A percentile compares a stretch with the other conserved stretches of the same genome.
These are phyloP conservation scores for Acacia confusa DNA, from an alignment of 306 rosid species.

Conservation along the genomic window DNA sequence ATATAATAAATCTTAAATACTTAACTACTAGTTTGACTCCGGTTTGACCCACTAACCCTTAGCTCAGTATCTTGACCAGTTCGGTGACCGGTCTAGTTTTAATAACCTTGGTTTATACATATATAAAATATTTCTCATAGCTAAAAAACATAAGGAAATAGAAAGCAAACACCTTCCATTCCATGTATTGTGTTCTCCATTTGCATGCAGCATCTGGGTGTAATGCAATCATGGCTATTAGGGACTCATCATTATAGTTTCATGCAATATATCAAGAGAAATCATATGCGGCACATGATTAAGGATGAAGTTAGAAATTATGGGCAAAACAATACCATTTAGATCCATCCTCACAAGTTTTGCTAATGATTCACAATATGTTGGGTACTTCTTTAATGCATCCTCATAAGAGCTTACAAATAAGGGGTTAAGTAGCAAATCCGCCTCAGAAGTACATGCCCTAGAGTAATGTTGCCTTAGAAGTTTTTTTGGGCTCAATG, in stretches of 20 bases:
- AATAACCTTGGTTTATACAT: no score
- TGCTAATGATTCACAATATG: conserved; percentile 57
- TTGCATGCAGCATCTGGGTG: conserved; percentile 83
- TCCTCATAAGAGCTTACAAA: conserved; percentile 49
- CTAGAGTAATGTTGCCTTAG: no score
- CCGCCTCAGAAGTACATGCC: no score
- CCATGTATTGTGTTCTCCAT: conserved; percentile 58
- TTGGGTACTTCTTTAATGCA: conserved; percentile 71
- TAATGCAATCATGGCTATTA: conserved; percentile 68
- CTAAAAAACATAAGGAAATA: conserved; percentile 62
- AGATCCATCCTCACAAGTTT: no score
- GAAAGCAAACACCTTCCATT: conserved; percentile 64
- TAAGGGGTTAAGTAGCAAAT: no score
- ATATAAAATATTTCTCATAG: conserved; percentile 52
- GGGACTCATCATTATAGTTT: conserved; percentile 53
- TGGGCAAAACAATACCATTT: no score
- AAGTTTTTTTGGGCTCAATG: no score
- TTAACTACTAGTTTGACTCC: no score
- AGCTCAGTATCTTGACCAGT: no score
- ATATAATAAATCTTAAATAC: no score
- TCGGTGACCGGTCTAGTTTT: no score
- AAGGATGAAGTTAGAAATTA: neutral
- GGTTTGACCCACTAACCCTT: no score
- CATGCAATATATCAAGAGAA: conserved; percentile 56
- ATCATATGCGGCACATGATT: neutral